Evolutionary conservation across 495 filamentous ascomycete species (phyloP), one percentile per base, ranked within the genome.

Genomic region (Trichoderma gamsii): DNA sequence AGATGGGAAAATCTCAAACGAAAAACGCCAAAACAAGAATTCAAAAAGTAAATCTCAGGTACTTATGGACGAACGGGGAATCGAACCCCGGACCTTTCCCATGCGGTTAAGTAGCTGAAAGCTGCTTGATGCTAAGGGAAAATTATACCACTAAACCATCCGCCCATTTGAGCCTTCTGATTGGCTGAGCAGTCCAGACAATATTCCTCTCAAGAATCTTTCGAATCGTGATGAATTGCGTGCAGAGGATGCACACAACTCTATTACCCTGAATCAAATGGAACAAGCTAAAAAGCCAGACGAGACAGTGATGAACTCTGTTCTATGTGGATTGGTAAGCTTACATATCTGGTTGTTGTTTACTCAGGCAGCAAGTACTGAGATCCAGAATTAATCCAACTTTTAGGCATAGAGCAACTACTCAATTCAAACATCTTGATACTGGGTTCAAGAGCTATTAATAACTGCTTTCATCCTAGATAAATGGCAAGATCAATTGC

Each of bases 21-120:
- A 21, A 51, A 21, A 1, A 51, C 16, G 9, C 16, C 15, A 15
- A 51, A 51, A n/a, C 29, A 52, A 49, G 15, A 16, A 49, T 18
- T 2, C 0, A 49, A 61, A 61, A 35, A 61, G 4, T 15, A 13
- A 61, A 25, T 23, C 56, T 23, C 25, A 6, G 25, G 3, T 16
- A 25, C 56, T n/a, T 65, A 13, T 76, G 74, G 74, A 76, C 72
- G 66, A 69, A 70, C 68, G 63, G 75, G 75, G 75, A 77, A 72
- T 77, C 74, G 75, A 77, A 77, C 75, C 75, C 75, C 66, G 65
- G 75, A 76, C 75, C 75, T 72, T 74, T 77, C 75, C 70, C 63
- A 67, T 23, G 44, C 44, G 13, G 7, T 29, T 12, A 35, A 21
- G 23, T 7, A 61, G 56, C 56, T 32, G 11, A 61, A 52, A 38